These are phyloP conservation scores for Beauveria bassiana DNA, from an alignment of 2,329 filamentous ascomycete genomes.

Conservation along the genomic window DNA sequence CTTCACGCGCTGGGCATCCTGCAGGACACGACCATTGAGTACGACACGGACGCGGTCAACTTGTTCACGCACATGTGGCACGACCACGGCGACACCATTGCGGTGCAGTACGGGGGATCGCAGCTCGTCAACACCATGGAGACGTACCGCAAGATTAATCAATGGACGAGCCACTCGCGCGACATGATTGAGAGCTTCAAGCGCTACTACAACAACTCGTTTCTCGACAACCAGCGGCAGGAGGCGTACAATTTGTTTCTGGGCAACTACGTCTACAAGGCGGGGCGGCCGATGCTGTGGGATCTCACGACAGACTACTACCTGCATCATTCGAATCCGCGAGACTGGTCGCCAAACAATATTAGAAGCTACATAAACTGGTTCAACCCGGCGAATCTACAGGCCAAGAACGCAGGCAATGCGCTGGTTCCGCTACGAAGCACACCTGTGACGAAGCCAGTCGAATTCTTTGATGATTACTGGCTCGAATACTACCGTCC, in stretches of 20 bases:
- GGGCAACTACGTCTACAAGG: constrained; percentile 84
- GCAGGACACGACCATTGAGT: constrained; percentile 69
- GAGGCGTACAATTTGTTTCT: constrained; percentile 97
- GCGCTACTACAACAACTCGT: constrained; percentile 97
- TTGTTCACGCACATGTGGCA: constrained; percentile 98
- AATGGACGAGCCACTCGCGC: constrained; percentile 94
- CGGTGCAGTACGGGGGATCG: constrained; percentile 93
- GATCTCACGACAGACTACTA: constrained; percentile 94
- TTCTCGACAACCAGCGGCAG: constrained; percentile 93
- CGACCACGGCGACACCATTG: constrained; percentile 95
- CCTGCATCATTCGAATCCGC: constrained; percentile 81
- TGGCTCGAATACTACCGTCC: constrained; percentile 97
- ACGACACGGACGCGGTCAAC: constrained; percentile 93
- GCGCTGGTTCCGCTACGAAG: constrained; percentile 25
- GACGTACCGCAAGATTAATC: constrained; percentile 97
- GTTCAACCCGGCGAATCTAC: constrained; percentile 63
- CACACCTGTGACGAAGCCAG: constrained; percentile 32
- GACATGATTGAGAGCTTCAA: constrained; percentile 99
- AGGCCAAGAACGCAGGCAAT: neutral
- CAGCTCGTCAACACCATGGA: constrained; percentile 99
- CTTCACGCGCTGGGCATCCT: constrained; percentile 87
- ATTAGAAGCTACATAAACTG: constrained; percentile 76
- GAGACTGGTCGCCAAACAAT: constrained; percentile 56
- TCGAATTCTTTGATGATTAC: constrained; percentile 77
- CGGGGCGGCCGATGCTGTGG: constrained; percentile 93